Conservation (phyloP, 78 protist genomes). For the Speleostelium caveatum region DNA sequence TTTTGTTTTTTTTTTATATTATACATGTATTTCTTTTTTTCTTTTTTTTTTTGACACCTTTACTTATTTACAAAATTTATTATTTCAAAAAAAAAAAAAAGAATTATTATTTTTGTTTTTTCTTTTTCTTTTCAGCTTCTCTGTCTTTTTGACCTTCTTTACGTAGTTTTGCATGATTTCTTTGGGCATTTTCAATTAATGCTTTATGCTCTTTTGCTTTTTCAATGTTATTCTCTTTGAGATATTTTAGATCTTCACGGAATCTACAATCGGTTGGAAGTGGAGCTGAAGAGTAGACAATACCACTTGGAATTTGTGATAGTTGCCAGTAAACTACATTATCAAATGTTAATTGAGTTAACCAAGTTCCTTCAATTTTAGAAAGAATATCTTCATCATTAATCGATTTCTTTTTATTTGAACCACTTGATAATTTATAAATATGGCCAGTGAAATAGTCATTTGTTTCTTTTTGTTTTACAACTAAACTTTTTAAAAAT, state of each 20-base stretch:
- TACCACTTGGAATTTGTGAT: conserved; percentile 35
- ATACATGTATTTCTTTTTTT: neutral
- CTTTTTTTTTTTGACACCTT: neutral
- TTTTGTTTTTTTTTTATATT: too few species aligned
- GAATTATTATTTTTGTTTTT: conserved; percentile 2
- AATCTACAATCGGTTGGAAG: conserved; percentile 74
- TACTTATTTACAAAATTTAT: neutral
- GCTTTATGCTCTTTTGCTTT: conserved; percentile 73
- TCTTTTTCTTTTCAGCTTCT: conserved; percentile 2
- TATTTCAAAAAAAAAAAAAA: neutral
- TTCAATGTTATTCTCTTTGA: conserved; percentile 61
- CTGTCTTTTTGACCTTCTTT: conserved; percentile 48
- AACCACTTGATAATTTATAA: neutral
- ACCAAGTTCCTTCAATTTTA: conserved; percentile 78
- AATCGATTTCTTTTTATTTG: neutral
- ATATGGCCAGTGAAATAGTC: conserved; percentile 67
- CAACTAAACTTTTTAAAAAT: conserved; percentile 44
- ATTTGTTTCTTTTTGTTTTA: conserved; percentile 72
- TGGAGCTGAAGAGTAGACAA: conserved; percentile 28
- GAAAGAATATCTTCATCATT: conserved; percentile 16
- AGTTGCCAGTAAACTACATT: conserved; percentile 68
- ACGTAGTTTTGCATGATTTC: conserved; percentile 40
- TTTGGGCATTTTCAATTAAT: conserved; percentile 67
- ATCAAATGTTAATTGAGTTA: conserved; percentile 46
- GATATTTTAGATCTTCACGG: conserved; percentile 64